phyloP scores from a whole-genome alignment of 768 basidiomycete species.

The Boletus reticulatus region DNA sequence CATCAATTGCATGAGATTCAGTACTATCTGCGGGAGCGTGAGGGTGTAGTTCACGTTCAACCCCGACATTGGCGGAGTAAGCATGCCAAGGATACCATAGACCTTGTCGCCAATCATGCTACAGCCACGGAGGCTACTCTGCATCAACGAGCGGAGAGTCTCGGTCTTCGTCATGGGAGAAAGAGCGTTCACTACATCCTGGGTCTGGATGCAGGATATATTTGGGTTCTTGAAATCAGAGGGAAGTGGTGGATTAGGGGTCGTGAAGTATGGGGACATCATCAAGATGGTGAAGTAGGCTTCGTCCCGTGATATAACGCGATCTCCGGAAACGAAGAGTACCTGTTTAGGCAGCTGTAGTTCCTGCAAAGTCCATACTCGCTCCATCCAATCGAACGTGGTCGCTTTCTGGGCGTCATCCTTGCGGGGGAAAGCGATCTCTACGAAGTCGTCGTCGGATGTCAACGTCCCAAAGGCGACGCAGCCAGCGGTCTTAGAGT shows the following conservation, averaged over 20 bases:
- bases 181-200: slow-evolving; percentile 4
- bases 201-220: background rate
- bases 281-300: slow-evolving; percentile 1
- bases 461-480: slow-evolving; percentile 4
- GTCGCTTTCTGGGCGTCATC: slow-evolving; percentile 1
- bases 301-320: background rate
- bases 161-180: slow-evolving; percentile 2
- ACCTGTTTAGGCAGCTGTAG: slow-evolving; percentile 2
- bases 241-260: background rate
- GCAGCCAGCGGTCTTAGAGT: background rate
- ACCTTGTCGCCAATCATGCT: background rate
- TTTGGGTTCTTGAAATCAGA: too few species aligned
- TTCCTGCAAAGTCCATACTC: slow-evolving; percentile 8
- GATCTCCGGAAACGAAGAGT: slow-evolving; percentile 5
- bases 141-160: slow-evolving; percentile 4
- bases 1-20: slow-evolving; percentile 6
- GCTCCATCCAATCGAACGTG: slow-evolving; percentile 7
- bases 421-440: background rate
- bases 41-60: background rate
- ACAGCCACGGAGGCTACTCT: background rate
- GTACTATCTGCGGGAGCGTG: background rate
- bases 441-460: background rate
- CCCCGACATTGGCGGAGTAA: background rate
- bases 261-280: slow-evolving; percentile 5
- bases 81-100: slow-evolving; percentile 7